Evolutionary conservation across 768 basidiomycete genomes (phyloP).

Genomic region (Russula griseocarnosa): DNA sequence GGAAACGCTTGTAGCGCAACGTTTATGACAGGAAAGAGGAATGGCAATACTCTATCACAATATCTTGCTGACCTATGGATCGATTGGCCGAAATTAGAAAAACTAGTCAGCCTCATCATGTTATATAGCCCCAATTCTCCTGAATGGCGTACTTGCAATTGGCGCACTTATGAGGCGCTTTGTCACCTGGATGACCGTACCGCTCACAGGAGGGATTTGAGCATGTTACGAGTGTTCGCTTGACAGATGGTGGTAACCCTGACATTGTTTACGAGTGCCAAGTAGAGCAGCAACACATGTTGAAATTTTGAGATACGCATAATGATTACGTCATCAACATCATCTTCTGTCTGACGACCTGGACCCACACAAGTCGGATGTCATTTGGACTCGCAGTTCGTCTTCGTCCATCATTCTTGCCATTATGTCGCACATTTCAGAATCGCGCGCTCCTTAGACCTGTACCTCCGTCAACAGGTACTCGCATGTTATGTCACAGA

Average conservation of each 20-base stretch:
- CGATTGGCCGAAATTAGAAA: background rate
- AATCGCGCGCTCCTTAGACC: background rate
- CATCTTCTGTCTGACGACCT: background rate
- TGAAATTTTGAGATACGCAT: too few relatives aligned
- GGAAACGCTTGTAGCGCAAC: background rate
- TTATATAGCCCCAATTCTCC: background rate
- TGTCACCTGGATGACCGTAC: constrained; percentile 9
- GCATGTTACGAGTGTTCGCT: constrained; percentile 26
- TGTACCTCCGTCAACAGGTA: constrained; percentile 13
- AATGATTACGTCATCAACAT: constrained; percentile 15
- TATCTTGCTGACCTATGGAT: constrained; percentile 26
- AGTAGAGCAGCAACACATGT: background rate
- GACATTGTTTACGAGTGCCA: constrained; percentile 18
- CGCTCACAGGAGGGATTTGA: constrained; percentile 23
- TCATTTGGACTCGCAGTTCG: constrained; percentile 10
- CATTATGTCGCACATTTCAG: constrained; percentile 17
- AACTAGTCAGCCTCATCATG: background rate
- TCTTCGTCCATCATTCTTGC: constrained; percentile 8
- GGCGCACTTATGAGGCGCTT: constrained; percentile 28
- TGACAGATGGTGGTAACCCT: constrained; percentile 24
- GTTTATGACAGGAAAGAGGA: background rate
- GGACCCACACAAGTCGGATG: background rate
- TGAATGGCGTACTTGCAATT: constrained; percentile 25
- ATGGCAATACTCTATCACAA: constrained; percentile 19
- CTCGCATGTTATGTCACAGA: background rate